Evolutionary conservation across 768 basidiomycete species (phyloP).

Genomic region (Rhizopogon vulgaris): DNA sequence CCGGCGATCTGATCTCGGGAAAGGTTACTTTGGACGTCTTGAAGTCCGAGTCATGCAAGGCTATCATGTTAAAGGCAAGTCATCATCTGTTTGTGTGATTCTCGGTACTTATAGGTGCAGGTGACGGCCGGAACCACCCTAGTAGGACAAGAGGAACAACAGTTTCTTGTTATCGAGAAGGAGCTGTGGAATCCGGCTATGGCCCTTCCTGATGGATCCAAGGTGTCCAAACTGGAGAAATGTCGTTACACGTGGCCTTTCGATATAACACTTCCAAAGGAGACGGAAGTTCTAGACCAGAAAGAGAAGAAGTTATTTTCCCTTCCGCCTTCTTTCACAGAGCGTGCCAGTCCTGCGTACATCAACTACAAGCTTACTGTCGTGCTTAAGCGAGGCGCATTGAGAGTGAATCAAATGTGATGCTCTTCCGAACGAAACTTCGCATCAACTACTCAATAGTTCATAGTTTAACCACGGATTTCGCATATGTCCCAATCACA

Average conservation of each 20-base stretch:
- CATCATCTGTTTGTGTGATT: background rate
- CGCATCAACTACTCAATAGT: background rate
- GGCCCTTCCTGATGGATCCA: conserved; percentile 17
- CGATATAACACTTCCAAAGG: conserved; percentile 37
- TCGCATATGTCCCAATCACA: conserved; percentile 28
- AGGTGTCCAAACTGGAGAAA: conserved; percentile 30
- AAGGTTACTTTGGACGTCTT: conserved; percentile 44
- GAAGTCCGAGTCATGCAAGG: conserved; percentile 44
- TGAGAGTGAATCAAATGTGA: conserved; percentile 42
- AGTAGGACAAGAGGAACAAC: conserved; percentile 49
- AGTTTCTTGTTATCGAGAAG: conserved; percentile 39
- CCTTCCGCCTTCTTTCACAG: conserved; percentile 50
- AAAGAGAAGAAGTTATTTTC: conserved; percentile 30
- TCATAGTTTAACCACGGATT: conserved; percentile 25
- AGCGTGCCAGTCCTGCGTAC: conserved; percentile 48
- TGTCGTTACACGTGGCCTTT: conserved; percentile 47
- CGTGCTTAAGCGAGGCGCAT: conserved; percentile 40
- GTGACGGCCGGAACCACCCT: conserved; percentile 42
- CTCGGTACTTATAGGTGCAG: conserved; percentile 20
- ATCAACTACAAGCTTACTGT: conserved; percentile 51
- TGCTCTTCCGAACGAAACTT: background rate
- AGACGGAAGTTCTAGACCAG: conserved; percentile 34
- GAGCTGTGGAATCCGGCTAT: conserved; percentile 34
- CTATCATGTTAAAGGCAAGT: conserved; percentile 33
- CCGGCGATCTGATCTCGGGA: conserved; percentile 45